Evolutionary conservation across 805 yeast genomes (phyloP), one percentile per base, ranked within the genome.

Genomic region (Spathaspora passalidarum): DNA sequence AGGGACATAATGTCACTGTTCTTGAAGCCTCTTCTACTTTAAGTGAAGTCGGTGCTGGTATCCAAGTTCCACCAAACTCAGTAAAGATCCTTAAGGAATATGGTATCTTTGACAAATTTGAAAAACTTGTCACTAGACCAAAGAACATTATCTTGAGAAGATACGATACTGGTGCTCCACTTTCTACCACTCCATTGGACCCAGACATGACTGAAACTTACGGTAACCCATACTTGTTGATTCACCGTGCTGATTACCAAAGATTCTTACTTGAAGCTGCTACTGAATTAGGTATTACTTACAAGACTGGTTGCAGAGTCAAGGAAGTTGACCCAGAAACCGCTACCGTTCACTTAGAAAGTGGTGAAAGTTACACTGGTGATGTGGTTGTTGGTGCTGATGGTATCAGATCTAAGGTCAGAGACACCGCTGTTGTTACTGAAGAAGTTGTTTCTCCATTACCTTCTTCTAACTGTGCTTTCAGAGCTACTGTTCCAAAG

Each of bases 11-110:
- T 6, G 67, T 62, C 21, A 53, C 51, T 8, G 42, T 62, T 21
- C 51, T 61, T 21, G 67, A 62, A 45, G 49, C 54, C 22, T 62
- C 66, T 18, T 44, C 56, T 13, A 47, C 46, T n/a, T 48, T 61
- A 16, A 60, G 56, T 17, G 67, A 62, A 46, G 65, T 62, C 32
- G 67, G 67, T 18, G 67, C 67, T 23, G 66, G 66, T 29, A 62
- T 62, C 38, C 66, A 61, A 48, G 50, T 62, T 26, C 65, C 66
- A 14, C 68, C 68, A 9, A 60, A 61, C 35, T 52, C 62, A 4
- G 49, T 55, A 2, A 51, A 54, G 19, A 56, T 63, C 26, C 47
- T 62, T n/a, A 50, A 53, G 35, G 48, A 50, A 22, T 52, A 54
- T 40, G 65, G 65, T 1, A 48, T 51, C 21, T 47, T 44, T 32